Conservation (phyloP, 176 grass and related monocot genomes). For the Oryza coarctata region DNA sequence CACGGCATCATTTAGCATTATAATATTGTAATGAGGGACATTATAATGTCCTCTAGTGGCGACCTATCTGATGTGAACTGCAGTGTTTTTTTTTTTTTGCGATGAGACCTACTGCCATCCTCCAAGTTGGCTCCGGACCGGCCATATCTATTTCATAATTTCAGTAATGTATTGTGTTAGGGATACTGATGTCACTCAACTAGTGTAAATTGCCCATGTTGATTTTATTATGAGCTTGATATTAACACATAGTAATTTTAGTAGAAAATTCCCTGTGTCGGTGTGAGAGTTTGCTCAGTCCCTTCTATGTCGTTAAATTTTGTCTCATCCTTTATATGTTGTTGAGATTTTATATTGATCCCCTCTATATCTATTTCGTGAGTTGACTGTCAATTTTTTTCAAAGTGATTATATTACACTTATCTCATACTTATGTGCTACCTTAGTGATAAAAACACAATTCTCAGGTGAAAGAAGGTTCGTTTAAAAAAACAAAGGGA, state of each 20-base stretch:
- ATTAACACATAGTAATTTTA: neutral
- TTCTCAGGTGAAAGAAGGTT: too few species aligned
- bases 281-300: too few species aligned
- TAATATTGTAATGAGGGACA: neutral
- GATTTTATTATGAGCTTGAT: neutral
- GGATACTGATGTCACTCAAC: neutral
- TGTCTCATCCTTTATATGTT: too few species aligned
- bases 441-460: too few species aligned
- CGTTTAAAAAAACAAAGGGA: too few species aligned
- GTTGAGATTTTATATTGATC: too few species aligned
- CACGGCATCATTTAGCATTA: neutral
- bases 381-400: too few species aligned
- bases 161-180: neutral
- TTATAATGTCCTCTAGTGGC: neutral
- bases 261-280: too few species aligned
- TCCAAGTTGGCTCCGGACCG: neutral
- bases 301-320: too few species aligned
- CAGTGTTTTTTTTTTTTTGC: conserved; percentile 1
- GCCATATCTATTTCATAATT: neutral
- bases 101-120: neutral
- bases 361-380: too few species aligned
- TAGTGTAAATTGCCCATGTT: conserved; percentile 1
- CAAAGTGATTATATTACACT: too few species aligned
- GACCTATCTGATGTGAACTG: neutral
- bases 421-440: too few species aligned